phyloP scores from a whole-genome alignment of 2,329 filamentous ascomycete species.

The Xylariaceae sp. region DNA sequence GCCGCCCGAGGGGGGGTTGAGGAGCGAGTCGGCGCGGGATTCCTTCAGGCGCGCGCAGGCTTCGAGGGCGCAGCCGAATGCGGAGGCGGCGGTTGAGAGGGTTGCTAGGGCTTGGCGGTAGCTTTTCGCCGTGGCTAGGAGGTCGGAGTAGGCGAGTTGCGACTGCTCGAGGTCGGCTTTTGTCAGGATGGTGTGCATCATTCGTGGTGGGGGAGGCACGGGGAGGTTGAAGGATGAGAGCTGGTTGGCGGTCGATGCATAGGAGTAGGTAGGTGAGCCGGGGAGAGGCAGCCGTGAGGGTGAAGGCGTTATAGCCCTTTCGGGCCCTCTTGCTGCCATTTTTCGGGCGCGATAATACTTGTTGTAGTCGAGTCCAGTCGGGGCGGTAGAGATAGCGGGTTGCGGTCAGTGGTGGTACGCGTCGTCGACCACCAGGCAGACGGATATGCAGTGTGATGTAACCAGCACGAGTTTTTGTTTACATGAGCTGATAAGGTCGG shows the following conservation, averaged over 20 bases:
- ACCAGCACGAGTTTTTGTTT: slow-evolving; percentile 15
- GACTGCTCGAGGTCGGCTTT: slow-evolving; percentile 61
- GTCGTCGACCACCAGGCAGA: slow-evolving; percentile 3
- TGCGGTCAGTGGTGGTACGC: slow-evolving; percentile 2
- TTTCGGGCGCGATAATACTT: too few species aligned
- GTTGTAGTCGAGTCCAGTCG: too few species aligned
- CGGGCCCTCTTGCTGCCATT: slow-evolving; percentile 24
- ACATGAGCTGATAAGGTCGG: slow-evolving; percentile 2
- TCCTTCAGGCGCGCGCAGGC: slow-evolving; percentile 66
- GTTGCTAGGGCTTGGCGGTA: slow-evolving; percentile 60
- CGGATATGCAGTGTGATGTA: slow-evolving; percentile 8
- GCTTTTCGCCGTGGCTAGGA: slow-evolving; percentile 58
- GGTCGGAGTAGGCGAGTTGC: slow-evolving; percentile 58
- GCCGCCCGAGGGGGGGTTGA: slow-evolving; percentile 26
- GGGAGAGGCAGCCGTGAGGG: slow-evolving; percentile 59
- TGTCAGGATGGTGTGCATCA: slow-evolving; percentile 57
- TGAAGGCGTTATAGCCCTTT: slow-evolving; percentile 44
- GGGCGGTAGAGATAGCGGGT: background rate
- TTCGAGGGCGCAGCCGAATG: slow-evolving; percentile 62
- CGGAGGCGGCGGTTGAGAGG: slow-evolving; percentile 57
- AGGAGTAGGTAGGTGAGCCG: slow-evolving; percentile 59
- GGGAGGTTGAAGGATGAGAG: slow-evolving; percentile 57
- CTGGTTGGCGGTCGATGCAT: slow-evolving; percentile 59
- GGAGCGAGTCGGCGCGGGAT: slow-evolving; percentile 56
- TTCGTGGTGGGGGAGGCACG: slow-evolving; percentile 55